Evolutionary conservation across 1,139 yeast species (phyloP), one percentile per base, ranked within the genome.

Genomic region (Fermentozyma sake): DNA sequence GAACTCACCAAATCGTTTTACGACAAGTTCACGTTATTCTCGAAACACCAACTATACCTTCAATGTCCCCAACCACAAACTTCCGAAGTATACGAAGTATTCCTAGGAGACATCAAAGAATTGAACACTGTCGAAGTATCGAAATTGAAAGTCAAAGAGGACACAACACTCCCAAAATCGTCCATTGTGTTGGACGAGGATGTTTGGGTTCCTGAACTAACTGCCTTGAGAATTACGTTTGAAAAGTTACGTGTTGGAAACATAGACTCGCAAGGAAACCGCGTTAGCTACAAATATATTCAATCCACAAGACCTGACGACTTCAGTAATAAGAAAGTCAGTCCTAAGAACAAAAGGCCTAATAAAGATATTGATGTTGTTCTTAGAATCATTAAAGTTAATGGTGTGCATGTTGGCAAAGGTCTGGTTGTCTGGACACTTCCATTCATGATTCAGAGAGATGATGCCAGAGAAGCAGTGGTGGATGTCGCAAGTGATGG

Each of bases 151-250:
- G 51, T 26, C 32, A 47, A 33, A 16, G 42, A 27, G 8, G 15
- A 14, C n/a, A 8, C 16, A 4, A 18, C 23, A 3, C 10, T 18
- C n/a, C 18, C 23, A 5, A 27, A 29, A 1, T 21, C 18, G 31
- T 33, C 37, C 18, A 33, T 24, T 9, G 38, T 47, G 14, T 18
- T 38, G 5, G 40, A 33, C 4, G 40, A 46, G 16, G 65, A 61
- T 42, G 35, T 51, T 17, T 61, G 70, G 64, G 52, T 63, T 27
- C 59, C 68, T 2, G 38, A 43, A 13, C 38, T 71, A 3, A 44
- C 44, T 6, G 53, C 67, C 1, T 39, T 70, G 6, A 44, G 72
- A 20, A 21, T 71, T 3, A 43, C 47, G 8, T 31, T 70, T 14
- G 79, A 73, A 41, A 46, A 54, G 13, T 38, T 71, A 16, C 35